Base-by-base conservation (phyloP, 192 early-diverging fungal species). In the Mortierella alpina region DNA sequence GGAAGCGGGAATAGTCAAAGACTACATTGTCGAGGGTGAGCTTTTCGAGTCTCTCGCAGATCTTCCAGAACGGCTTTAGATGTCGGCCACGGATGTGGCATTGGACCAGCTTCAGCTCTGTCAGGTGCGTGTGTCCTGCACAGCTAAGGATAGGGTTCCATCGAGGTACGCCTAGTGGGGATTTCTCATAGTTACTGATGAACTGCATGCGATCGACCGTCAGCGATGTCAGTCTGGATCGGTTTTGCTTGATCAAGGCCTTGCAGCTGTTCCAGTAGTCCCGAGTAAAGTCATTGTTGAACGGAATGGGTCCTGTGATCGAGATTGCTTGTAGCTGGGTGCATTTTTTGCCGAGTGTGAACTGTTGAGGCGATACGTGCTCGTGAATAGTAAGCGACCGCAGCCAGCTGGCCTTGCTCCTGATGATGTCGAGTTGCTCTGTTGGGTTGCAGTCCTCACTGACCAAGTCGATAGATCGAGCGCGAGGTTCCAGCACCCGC, bases 91-190 rank as follows among this genome's bases (percentile, higher is more conserved):
- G 31, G 49, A 74, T 66, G 10, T 14, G 8, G 31, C 57, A 66
- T 5, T 31, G 15, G 14, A 51, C 20, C 17, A 74, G 46, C 18
- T 17, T 59, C 51, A 74, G 50, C 23, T 56, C 66, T 18, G 41
- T 56, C 20, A 74, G 15, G 22, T 66, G 57, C 7, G 9, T 41
- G n/a, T 18, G 14, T 12, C 42, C 20, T 0, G 57, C 23, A 18
- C 63, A 66, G 15, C 22, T 51, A 18, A 66, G 18, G 7, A 74
- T 65, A 2, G 72, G 72, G 18, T 50, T 74, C 63, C 71, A 65
- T 5, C 39, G 13, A 3, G 70, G 61, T 15, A 40, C 42, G 2
- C 70, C 70, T 6, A 17, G 51, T 17, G 4, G 6, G 1, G 51
- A 20, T 20, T 54, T 63, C 42, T 47, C 39, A 4, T 13, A 8